Conservation (phyloP, 371 early-diverging fungal species). For the Rhizopus sp. region DNA sequence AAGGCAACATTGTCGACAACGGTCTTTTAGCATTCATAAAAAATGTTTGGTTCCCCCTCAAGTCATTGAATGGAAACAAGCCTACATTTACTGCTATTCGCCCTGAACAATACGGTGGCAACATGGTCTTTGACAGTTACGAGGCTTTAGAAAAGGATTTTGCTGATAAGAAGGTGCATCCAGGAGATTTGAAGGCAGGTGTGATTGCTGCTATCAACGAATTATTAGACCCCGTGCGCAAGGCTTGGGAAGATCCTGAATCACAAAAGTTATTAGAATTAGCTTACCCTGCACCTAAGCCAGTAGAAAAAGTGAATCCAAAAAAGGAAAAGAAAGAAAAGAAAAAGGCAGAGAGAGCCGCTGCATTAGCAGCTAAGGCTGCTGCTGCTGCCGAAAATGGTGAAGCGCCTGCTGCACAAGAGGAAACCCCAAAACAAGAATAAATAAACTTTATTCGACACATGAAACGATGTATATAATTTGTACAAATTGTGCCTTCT, state of each 20-base stretch:
- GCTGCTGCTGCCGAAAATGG: constrained; percentile 16
- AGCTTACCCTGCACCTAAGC: constrained; percentile 71
- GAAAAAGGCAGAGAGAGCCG: constrained; percentile 33
- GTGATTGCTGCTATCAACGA: constrained; percentile 85
- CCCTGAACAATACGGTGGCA: constrained; percentile 90
- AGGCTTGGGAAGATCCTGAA: constrained; percentile 72
- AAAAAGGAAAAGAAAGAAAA: constrained; percentile 46
- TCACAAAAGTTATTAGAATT: constrained; percentile 58
- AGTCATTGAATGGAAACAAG: constrained; percentile 55
- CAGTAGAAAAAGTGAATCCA: constrained; percentile 41
- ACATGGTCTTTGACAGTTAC: constrained; percentile 70
- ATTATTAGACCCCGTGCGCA: constrained; percentile 92
- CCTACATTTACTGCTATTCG: constrained; percentile 74
- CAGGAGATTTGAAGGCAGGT: constrained; percentile 96
- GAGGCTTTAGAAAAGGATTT: constrained; percentile 89
- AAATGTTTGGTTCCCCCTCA: constrained; percentile 89
- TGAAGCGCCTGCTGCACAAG: constrained; percentile 6
- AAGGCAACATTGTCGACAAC: constrained; percentile 94
- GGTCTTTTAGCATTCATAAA: constrained; percentile 93
- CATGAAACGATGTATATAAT: too few species aligned
- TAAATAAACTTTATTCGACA: not conserved
- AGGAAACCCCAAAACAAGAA: constrained; percentile 19
- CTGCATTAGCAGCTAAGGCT: constrained; percentile 31
- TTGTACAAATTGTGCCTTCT: too few species aligned
- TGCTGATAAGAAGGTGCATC: constrained; percentile 87